phyloP scores from a whole-genome alignment of 73 alveolate genomes.

The Paramecium tetraurelia region DNA sequence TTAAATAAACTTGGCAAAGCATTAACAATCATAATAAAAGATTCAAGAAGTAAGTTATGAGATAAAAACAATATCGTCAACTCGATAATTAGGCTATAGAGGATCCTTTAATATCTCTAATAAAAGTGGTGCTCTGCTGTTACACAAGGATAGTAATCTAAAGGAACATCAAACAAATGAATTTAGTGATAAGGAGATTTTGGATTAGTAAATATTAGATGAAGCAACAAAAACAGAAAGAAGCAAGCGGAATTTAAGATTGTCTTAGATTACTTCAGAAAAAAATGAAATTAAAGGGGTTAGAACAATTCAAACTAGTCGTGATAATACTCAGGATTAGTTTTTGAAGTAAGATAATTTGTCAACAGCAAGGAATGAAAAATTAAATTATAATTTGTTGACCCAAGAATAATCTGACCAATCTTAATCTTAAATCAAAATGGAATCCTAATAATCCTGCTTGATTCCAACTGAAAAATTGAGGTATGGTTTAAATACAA shows the following conservation, averaged over 20 bases:
- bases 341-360: not conserved
- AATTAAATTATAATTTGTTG: not conserved
- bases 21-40: not conserved
- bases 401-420: not conserved
- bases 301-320: not conserved
- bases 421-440: not conserved
- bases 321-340: not conserved
- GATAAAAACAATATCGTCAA: not conserved
- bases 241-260: not conserved
- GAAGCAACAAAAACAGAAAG: not conserved
- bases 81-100: not conserved
- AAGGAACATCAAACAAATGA: not conserved
- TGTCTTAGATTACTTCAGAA: not conserved
- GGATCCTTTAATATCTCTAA: not conserved
- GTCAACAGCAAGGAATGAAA: slow-evolving; percentile 5
- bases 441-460: not conserved
- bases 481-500: not conserved
- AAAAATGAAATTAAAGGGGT: not conserved
- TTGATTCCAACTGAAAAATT: not conserved
- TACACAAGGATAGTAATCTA: not conserved
- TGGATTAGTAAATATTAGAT: not conserved
- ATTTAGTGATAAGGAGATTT: not conserved
- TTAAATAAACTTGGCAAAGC: not conserved
- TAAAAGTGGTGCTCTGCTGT: not conserved
- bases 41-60: not conserved